phyloP scores from a whole-genome alignment of 208 protist species.

The Trypanosoma lewisi region DNA sequence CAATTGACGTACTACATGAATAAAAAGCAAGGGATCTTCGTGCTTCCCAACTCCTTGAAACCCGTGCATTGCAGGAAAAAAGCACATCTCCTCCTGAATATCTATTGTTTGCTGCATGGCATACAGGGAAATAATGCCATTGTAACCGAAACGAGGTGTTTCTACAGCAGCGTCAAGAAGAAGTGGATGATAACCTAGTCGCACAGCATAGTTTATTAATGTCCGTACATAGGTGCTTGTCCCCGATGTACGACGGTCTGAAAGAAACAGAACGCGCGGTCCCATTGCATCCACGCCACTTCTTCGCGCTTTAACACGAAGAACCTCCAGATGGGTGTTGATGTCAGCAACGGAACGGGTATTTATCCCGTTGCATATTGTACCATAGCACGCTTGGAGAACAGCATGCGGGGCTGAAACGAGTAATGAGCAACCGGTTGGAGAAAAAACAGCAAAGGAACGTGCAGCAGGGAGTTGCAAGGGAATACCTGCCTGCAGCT shows the following conservation, averaged over 20 bases:
- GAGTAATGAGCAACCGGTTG: conserved; percentile 52
- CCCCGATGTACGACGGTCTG: conserved; percentile 41
- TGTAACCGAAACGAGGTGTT: conserved; percentile 38
- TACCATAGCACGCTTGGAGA: conserved; percentile 52
- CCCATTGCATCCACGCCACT: conserved; percentile 31
- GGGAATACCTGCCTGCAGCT: conserved; percentile 44
- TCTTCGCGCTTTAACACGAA: conserved; percentile 35
- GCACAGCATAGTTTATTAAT: conserved; percentile 54
- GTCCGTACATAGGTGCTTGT: conserved; percentile 48
- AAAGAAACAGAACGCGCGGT: conserved; percentile 60
- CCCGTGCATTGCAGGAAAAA: conserved; percentile 44
- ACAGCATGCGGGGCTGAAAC: conserved; percentile 37
- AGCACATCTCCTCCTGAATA: conserved; percentile 56
- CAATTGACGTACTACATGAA: conserved; percentile 37
- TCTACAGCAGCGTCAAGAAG: conserved; percentile 48
- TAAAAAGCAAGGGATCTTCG: conserved; percentile 40
- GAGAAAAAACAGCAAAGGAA: conserved; percentile 51
- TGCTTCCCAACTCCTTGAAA: conserved; percentile 27
- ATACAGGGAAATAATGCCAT: conserved; percentile 43
- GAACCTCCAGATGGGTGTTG: conserved; percentile 52
- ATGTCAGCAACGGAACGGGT: conserved; percentile 61
- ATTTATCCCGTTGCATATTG: conserved; percentile 33
- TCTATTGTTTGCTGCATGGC: conserved; percentile 55
- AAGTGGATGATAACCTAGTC: conserved; percentile 66
- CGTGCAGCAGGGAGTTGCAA: conserved; percentile 41